Conservation (phyloP, 2,329 filamentous ascomycete species). For the Neonectria punicea region DNA sequence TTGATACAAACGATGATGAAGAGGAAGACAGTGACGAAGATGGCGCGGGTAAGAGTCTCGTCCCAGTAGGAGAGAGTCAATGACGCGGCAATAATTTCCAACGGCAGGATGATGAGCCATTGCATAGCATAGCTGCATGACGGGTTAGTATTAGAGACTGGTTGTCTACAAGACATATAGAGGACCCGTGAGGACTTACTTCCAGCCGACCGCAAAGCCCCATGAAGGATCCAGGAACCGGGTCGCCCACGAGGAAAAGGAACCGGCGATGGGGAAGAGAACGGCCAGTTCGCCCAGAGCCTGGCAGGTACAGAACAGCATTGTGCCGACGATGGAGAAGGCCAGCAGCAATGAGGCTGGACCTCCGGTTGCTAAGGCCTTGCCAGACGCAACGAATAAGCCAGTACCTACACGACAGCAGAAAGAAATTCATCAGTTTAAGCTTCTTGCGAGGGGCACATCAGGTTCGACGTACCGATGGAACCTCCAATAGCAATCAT, state of each 20-base stretch:
- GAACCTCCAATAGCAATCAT: slow-evolving; percentile 98
- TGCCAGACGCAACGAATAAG: slow-evolving; percentile 86
- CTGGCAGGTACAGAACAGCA: slow-evolving; percentile 93
- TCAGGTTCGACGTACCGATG: slow-evolving; percentile 67
- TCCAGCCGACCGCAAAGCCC: slow-evolving; percentile 97
- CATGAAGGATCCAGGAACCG: slow-evolving; percentile 93
- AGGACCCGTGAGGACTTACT: slow-evolving; percentile 61
- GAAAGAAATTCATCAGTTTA: slow-evolving; percentile 25
- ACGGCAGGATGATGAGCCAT: slow-evolving; percentile 84
- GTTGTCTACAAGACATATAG: neutral
- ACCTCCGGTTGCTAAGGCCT: slow-evolving; percentile 75
- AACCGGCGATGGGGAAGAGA: slow-evolving; percentile 88
- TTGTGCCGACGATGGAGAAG: slow-evolving; percentile 82
- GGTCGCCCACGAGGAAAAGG: slow-evolving; percentile 91
- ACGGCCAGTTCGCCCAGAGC: slow-evolving; percentile 93
- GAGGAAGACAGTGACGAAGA: slow-evolving; percentile 87
- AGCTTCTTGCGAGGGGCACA: slow-evolving; percentile 1
- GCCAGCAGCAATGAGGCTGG: slow-evolving; percentile 82
- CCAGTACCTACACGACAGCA: slow-evolving; percentile 69
- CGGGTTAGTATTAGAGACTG: slow-evolving; percentile 8
- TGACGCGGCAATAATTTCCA: slow-evolving; percentile 88
- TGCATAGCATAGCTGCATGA: slow-evolving; percentile 78
- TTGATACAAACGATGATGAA: slow-evolving; percentile 82
- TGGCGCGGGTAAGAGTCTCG: slow-evolving; percentile 69
- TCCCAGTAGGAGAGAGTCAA: slow-evolving; percentile 88